Base-by-base conservation (phyloP, 129 eudicot genomes). In the Escallonia herrerae region DNA sequence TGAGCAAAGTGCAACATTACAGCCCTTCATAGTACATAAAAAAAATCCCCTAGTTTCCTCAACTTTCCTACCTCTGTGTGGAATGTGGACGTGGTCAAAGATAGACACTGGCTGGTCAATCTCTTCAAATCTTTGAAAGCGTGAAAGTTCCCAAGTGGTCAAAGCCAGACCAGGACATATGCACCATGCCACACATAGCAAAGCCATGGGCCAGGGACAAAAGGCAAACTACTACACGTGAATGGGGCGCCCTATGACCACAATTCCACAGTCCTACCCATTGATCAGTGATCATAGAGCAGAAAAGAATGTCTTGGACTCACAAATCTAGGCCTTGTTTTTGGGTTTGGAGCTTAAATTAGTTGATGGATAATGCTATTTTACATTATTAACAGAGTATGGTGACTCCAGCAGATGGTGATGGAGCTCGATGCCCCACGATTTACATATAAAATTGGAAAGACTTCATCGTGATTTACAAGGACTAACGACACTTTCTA, bases 121-220 rank as follows among this genome's bases (percentile, higher is more conserved):
- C 58, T n/a, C n/a, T 54, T 39, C 59, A 7, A n/a, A 55, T 55
- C 59, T 55, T 55, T 55, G 59, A 55, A 55, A n/a, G 59, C 14
- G 15, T 14, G 33, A 55, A 55, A 55, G 33, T 22, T n/a, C 38
- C 38, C 9, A n/a, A 3, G 41, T 55, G 13, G 41, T 22, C 59
- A 55, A 55, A 22, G 10, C 5, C 22, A 4, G 59, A 55, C 37
- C 2, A 49, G 50, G 54, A 49, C 54, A 49, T 49, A 49, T 49
- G 54, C 12, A 49, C 3, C 7, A 49, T 8, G 10, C 9, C 54
- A 3, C 1, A 2, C 9, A 9, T 46, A 46, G 12, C 6, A 49
- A 49, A 7, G 12, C 54, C 9, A 49, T 7, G 54, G 54, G 9
- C 54, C 9, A 7, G 54, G 9, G 54, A 49, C 59, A 22, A 55